Conservation (phyloP, 495 filamentous ascomycete genomes). For the Penicillium dipodomyicola region DNA sequence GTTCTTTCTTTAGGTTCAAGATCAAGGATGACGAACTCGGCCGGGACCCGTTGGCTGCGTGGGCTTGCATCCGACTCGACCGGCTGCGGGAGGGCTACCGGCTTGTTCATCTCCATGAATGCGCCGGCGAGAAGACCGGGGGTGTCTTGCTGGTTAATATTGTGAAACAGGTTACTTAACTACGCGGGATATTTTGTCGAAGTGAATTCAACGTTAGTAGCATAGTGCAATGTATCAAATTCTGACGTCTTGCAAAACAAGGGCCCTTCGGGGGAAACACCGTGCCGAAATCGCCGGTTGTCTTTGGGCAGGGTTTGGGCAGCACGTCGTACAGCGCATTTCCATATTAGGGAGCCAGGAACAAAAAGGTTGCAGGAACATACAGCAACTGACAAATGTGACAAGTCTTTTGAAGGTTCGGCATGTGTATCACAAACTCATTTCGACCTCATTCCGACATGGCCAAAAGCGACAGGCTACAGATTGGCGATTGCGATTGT, state of each 20-base stretch:
- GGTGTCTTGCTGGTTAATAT: conserved; percentile 71
- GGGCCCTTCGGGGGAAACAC: not conserved
- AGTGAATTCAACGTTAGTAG: not conserved
- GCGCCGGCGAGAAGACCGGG: conserved; percentile 56
- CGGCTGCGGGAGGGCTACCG: conserved; percentile 71
- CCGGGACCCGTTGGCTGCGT: conserved; percentile 73
- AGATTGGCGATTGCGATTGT: conserved; percentile 2
- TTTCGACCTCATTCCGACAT: not conserved
- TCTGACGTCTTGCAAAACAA: not conserved
- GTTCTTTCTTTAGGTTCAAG: conserved; percentile 63
- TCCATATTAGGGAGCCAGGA: not conserved
- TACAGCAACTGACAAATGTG: not conserved
- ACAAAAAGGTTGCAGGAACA: not conserved
- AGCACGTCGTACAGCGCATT: conserved; percentile 5
- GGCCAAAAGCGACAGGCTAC: not conserved
- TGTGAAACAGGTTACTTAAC: conserved; percentile 49
- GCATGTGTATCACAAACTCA: conserved; percentile 3
- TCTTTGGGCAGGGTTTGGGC: conserved; percentile 5
- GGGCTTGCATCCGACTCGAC: conserved; percentile 85
- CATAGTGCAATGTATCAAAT: not conserved
- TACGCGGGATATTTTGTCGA: no score
- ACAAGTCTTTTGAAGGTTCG: not conserved
- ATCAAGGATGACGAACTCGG: conserved; percentile 79
- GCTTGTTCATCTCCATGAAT: conserved; percentile 70
- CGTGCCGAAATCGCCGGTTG: not conserved